Evolutionary conservation across 805 yeast genomes (phyloP).

Genomic region (Saccharomycopsis fermentans): DNA sequence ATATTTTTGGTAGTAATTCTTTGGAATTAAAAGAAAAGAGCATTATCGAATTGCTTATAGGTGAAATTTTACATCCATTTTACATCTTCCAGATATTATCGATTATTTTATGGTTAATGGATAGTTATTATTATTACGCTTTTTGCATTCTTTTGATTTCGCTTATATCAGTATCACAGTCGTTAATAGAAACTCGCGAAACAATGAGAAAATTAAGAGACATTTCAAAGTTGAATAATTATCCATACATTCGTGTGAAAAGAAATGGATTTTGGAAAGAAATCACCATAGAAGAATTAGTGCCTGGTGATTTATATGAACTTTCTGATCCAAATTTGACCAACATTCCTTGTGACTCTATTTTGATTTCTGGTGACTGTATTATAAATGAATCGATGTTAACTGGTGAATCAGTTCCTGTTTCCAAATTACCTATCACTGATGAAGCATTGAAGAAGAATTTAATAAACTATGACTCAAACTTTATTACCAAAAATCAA

Average conservation of each 20-base stretch:
- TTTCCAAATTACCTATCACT: slow-evolving; percentile 63
- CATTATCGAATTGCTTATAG: slow-evolving; percentile 52
- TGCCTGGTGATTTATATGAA: slow-evolving; percentile 94
- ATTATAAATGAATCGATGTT: slow-evolving; percentile 97
- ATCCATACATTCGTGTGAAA: slow-evolving; percentile 64
- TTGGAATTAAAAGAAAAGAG: slow-evolving; percentile 71
- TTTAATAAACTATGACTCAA: slow-evolving; percentile 39
- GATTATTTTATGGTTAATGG: slow-evolving; percentile 82
- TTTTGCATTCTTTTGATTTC: slow-evolving; percentile 85
- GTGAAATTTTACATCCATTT: slow-evolving; percentile 91
- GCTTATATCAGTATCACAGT: slow-evolving; percentile 63
- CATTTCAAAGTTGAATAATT: slow-evolving; percentile 38
- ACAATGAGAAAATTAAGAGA: slow-evolving; percentile 64
- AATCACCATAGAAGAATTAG: slow-evolving; percentile 63
- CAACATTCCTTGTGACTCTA: slow-evolving; percentile 79
- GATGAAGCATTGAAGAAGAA: slow-evolving; percentile 50
- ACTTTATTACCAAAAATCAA: slow-evolving; percentile 29
- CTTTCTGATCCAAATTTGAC: slow-evolving; percentile 73
- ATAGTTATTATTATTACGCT: slow-evolving; percentile 90
- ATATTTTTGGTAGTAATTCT: slow-evolving; percentile 70
- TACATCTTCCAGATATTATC: slow-evolving; percentile 92
- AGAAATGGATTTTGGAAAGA: slow-evolving; percentile 92
- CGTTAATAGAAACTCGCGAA: slow-evolving; percentile 75
- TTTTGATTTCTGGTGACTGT: slow-evolving; percentile 83
- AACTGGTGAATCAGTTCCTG: slow-evolving; percentile 98